Evolutionary conservation across 495 filamentous ascomycete species (phyloP).

Genomic region (Trichocladium antarcticum): DNA sequence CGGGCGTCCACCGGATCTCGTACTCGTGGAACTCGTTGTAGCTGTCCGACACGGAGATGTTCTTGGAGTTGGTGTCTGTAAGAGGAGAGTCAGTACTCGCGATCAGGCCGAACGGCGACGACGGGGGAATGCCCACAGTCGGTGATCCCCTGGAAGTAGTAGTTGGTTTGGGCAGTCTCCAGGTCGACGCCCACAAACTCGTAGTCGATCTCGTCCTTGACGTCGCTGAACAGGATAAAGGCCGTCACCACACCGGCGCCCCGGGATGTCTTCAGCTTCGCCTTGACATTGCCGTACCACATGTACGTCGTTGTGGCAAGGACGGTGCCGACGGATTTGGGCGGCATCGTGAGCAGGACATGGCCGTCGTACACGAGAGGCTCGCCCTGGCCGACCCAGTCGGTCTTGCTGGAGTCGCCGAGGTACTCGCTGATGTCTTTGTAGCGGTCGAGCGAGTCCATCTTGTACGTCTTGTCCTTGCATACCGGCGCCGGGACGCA

Average conservation of each 20-base stretch:
- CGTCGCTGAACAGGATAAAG: constrained; percentile 87
- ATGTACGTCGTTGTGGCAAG: constrained; percentile 80
- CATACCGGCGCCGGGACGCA: constrained; percentile 83
- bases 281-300: constrained; percentile 93
- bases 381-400: constrained; percentile 81
- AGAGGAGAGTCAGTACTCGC: constrained; percentile 1
- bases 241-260: constrained; percentile 85
- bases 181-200: constrained; percentile 84
- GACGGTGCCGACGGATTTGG: constrained; percentile 72
- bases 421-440: constrained; percentile 66
- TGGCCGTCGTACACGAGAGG: constrained; percentile 51
- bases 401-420: constrained; percentile 61
- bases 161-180: constrained; percentile 76
- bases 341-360: constrained; percentile 77
- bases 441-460: constrained; percentile 58
- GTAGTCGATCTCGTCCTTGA: constrained; percentile 97
- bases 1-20: constrained; percentile 85
- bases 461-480: constrained; percentile 57
- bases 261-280: constrained; percentile 72
- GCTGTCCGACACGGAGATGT: constrained; percentile 60
- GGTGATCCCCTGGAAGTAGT: constrained; percentile 89
- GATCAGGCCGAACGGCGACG: neutral
- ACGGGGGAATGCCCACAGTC: constrained; percentile 56
- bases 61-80: constrained; percentile 60
- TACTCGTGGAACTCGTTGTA: constrained; percentile 78